phyloP scores from a whole-genome alignment of 371 early-diverging fungal genomes.

The Haplosporangium sp. region DNA sequence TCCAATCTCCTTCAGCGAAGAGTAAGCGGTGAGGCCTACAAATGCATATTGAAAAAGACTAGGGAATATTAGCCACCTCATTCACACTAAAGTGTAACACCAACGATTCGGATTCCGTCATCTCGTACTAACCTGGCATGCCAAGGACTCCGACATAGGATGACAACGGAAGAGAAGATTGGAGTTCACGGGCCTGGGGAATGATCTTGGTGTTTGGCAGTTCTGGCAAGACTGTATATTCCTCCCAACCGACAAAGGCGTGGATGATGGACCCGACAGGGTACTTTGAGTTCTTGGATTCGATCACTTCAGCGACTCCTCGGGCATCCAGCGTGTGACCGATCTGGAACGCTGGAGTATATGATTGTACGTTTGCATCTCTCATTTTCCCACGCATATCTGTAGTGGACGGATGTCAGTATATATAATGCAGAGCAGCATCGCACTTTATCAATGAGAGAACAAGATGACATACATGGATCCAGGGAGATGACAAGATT shows the following conservation, averaged over 20 bases:
- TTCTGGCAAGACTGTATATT: constrained; percentile 58
- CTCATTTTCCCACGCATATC: constrained; percentile 78
- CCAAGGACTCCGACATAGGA: constrained; percentile 64
- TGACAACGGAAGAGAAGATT: constrained; percentile 55
- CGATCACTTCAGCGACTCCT: constrained; percentile 72
- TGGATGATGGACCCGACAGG: constrained; percentile 72
- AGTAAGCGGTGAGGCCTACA: constrained; percentile 58
- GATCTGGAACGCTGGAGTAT: constrained; percentile 64
- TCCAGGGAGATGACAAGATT: constrained; percentile 64
- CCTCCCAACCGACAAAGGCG: constrained; percentile 68
- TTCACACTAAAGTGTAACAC: too few relatives aligned
- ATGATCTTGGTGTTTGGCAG: constrained; percentile 52
- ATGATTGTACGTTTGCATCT: constrained; percentile 58
- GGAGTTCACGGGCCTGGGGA: constrained; percentile 54
- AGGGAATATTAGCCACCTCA: background rate
- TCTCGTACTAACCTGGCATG: constrained; percentile 18
- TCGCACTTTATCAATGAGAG: background rate
- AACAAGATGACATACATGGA: constrained; percentile 55
- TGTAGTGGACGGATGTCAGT: background rate
- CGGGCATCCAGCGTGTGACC: constrained; percentile 69
- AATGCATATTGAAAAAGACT: background rate
- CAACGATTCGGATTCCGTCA: background rate
- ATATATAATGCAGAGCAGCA: background rate
- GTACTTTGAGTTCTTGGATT: constrained; percentile 64
- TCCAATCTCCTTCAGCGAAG: constrained; percentile 59